Base-by-base conservation (phyloP, 768 basidiomycete species). In the Obba rivulosa region DNA sequence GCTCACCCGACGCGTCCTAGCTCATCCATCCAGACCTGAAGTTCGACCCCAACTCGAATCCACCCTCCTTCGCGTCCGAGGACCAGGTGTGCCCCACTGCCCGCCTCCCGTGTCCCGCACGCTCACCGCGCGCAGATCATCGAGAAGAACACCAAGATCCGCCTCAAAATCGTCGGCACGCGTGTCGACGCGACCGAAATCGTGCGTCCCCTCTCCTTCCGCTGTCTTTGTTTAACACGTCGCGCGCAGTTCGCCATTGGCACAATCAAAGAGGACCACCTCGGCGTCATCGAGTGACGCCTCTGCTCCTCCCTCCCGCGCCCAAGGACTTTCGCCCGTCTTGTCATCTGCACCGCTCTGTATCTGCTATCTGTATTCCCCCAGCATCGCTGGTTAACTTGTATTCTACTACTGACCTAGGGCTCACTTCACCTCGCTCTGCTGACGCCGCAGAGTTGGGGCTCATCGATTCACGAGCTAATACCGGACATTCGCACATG, bases 161-260 rank as follows among this genome's bases (percentile, higher is more conserved):
- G 96, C 34, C 77, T 97, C 66, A 95, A 97, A 70, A 92, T 99
- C 38, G 94, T 99, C n/a, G 96, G 96, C 25, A 96, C 93, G 20
- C 83, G 94, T 62, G 91, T 97, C 3, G 96, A 99, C 62, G 93
- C 94, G 28, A 97, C 93, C 20, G 94, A 98, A 68, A 96, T 99
- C 57, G 93, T 94, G 63, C 56, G 91, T 72, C 14, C 4, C 11
- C 22, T 43, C 16, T 22, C 38, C 10, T 38, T 25, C 46, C 53
- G 20, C 11, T 51, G 39, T 45, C 36, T 40, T 34, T 45, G 35
- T 45, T 41, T 16, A 17, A 43, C 7, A 24, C 37, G 50, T 28
- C 20, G 39, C 45, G 21, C 18, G 34, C 51, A 96, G 93, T 97
- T 97, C 59, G 93, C 93, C 2, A 98, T 97, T 56, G 95, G 93